These are phyloP conservation scores for Fusarium oxysporum DNA, from an alignment of 2,329 filamentous ascomycete species.

Conservation along the genomic window DNA sequence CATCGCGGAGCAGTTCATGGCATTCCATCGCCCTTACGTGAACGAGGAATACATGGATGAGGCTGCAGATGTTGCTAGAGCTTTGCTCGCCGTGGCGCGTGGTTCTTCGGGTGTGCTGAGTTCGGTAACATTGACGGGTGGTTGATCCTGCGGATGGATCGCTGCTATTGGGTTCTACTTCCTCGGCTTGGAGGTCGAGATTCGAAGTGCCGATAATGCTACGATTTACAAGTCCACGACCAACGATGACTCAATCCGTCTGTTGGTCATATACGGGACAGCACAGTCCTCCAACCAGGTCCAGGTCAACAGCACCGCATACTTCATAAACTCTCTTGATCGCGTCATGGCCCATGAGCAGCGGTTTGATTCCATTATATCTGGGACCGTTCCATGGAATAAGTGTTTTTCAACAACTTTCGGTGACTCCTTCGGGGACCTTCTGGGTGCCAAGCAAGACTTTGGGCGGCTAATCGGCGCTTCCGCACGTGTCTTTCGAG, in stretches of 20 bases:
- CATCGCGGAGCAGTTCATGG: neutral
- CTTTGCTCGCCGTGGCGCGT: rapidly evolving
- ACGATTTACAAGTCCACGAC: rapidly evolving
- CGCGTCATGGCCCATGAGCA: rapidly evolving
- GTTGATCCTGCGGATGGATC: neutral
- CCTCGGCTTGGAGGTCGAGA: neutral
- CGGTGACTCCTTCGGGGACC: rapidly evolving
- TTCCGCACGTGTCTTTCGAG: rapidly evolving
- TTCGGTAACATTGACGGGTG: rapidly evolving
- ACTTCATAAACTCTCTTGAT: neutral
- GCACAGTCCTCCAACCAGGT: rapidly evolving
- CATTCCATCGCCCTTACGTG: rapidly evolving
- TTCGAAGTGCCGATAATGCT: neutral
- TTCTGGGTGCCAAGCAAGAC: rapidly evolving
- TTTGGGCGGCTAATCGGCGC: rapidly evolving
- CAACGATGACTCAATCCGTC: rapidly evolving
- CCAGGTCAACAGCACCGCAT: rapidly evolving
- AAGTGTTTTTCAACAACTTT: rapidly evolving
- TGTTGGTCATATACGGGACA: rapidly evolving
- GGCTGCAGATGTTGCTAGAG: rapidly evolving
- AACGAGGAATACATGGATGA: rapidly evolving
- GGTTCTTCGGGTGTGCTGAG: rapidly evolving
- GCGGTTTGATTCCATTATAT: rapidly evolving
- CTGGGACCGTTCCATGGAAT: rapidly evolving
- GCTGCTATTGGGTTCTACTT: neutral